Base-by-base conservation (phyloP, 2,329 filamentous ascomycete species). In the Penicillium sp. region DNA sequence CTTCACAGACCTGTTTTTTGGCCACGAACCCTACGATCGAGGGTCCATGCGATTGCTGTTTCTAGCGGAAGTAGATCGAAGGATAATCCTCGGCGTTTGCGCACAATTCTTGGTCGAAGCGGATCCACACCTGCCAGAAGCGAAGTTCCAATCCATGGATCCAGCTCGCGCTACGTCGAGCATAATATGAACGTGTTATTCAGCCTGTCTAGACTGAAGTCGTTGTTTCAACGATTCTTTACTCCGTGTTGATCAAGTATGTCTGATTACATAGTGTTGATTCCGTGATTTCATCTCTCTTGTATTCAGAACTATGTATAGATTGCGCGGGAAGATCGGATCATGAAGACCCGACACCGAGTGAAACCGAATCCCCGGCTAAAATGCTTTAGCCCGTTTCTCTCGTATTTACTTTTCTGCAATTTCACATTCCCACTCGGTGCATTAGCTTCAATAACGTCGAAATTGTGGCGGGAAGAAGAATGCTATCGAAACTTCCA, bases 81-180 rank as follows among this genome's bases (percentile, higher is more conserved):
- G n/a, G 14, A 8, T 6, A 20, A 20, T 18, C 8, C 31, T 34
- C n/a, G 16, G 31, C 10, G 11, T 11, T 9, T 8, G 31, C 14
- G 16, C 14, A 18, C 29, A 32, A 14, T 6, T 32, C 31, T 10
- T 34, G 14, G 9, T 18, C 18, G 31, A 34, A 18, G 31, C 16
- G 31, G 31, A 8, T 34, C 18, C 14, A 34, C 31, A 34, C 11
- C 31, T 34, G 16, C 7, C 31, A 11, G 31, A 34, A 16, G 11
- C 9, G 16, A 18, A 4, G 10, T 9, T 18, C 18, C 14, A 9
- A 35, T 34, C 45, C 45, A 47, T 47, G 45, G 45, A 43, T 43
- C 27, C 7, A 22, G 11, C 3, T 14, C 36, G 35, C 35, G 28
- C 45, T 40, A 39, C 27, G 8, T 10, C 20, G 35, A 47, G 28